Evolutionary conservation across 176 grass and related monocot genomes (phyloP).

Genomic region (Dactylis glomerata): DNA sequence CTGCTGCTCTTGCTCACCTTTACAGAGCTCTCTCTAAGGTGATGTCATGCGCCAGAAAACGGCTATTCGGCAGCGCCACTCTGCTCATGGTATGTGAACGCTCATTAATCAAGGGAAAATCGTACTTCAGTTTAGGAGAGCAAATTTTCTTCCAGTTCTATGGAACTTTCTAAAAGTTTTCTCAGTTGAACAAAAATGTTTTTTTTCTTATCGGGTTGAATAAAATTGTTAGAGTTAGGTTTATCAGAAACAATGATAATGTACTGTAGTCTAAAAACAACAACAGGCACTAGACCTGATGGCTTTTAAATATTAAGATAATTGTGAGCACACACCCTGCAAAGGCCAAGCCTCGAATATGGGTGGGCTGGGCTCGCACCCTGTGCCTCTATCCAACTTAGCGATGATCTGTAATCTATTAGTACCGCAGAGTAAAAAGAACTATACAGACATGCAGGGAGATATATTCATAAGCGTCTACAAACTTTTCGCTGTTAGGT

Average conservation of each 20-base stretch:
- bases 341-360: not conserved
- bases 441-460: not conserved
- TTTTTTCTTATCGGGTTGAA: not conserved
- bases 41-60: not conserved
- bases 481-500: not conserved
- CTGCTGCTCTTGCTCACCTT: constrained; percentile 34
- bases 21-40: constrained; percentile 7
- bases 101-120: not conserved
- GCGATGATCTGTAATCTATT: not conserved
- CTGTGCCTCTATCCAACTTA: not conserved
- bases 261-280: not conserved
- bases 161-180: not conserved
- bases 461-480: not conserved
- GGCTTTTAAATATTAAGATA: not conserved
- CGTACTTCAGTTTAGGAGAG: not conserved
- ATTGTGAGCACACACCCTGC: not conserved
- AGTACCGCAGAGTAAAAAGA: not conserved
- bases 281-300: not conserved
- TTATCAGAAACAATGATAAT: not conserved
- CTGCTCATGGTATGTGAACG: constrained; percentile 27
- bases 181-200: not conserved
- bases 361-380: not conserved
- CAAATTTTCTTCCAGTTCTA: not conserved
- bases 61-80: not conserved
- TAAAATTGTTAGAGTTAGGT: not conserved